Percentiles rank a stretch among this genome's conserved stretches.
Conservation (phyloP, 257 asterid species). For the Fraxinus cuspidata region DNA sequence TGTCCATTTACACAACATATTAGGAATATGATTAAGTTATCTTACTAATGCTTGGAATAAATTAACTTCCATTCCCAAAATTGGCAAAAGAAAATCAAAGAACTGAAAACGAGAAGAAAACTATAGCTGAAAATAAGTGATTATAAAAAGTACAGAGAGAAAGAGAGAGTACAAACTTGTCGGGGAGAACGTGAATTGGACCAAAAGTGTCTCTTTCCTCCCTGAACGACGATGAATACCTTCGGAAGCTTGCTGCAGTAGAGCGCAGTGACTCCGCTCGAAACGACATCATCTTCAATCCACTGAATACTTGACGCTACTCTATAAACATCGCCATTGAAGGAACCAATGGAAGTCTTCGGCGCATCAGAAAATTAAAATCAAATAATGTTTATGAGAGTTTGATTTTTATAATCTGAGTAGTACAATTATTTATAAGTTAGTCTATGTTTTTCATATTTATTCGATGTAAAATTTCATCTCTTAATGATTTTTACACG, state of each 20-base stretch:
- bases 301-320: constrained; percentile 53
- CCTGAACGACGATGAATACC: constrained; percentile 65
- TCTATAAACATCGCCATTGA: constrained; percentile 57
- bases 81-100: too few species aligned
- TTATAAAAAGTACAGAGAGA: neutral
- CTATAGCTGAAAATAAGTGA: neutral
- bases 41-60: neutral
- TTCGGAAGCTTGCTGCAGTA: constrained; percentile 47
- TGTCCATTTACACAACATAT: neutral
- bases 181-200: constrained; percentile 81
- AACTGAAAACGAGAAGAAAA: neutral
- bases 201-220: constrained; percentile 95
- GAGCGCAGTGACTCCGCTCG: constrained; percentile 23
- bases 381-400: neutral
- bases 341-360: constrained; percentile 1
- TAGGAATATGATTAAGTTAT: neutral
- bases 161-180: constrained; percentile 45
- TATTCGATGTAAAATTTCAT: too few species aligned
- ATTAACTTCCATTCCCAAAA: neutral
- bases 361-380: neutral
- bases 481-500: too few species aligned
- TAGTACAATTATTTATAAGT: too few species aligned
- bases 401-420: neutral
- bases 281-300: constrained; percentile 37
- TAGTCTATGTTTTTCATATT: too few species aligned